phyloP scores from a whole-genome alignment of 2,329 filamentous ascomycete species.

The Alternaria brassicicola region DNA sequence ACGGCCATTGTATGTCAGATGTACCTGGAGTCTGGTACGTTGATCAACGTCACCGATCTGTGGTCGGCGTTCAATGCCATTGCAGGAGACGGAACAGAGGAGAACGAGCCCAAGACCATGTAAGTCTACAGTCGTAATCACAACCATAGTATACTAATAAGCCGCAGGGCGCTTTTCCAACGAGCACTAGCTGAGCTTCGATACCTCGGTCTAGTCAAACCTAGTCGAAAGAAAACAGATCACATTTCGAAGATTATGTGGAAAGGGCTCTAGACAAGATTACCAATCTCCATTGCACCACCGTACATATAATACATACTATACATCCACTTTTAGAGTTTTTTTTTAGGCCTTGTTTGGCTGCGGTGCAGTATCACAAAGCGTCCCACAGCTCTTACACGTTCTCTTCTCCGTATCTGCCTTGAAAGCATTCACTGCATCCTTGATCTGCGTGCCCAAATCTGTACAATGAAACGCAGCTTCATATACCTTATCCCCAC shows the following conservation, averaged over 20 bases:
- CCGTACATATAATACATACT: conserved; percentile 18
- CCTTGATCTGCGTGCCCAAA: conserved; percentile 92
- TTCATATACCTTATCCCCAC: conserved; percentile 79
- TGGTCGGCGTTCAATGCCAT: conserved; percentile 77
- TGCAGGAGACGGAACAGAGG: conserved; percentile 58
- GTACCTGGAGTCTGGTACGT: conserved; percentile 75
- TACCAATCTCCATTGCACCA: neutral
- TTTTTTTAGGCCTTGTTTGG: conserved; percentile 22
- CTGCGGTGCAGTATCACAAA: conserved; percentile 73
- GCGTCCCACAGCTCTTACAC: conserved; percentile 75
- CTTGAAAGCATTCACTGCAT: conserved; percentile 82
- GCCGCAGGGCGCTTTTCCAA: conserved; percentile 74
- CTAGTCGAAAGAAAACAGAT: conserved; percentile 88
- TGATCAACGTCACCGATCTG: conserved; percentile 80
- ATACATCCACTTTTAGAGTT: neutral
- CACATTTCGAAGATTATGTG: conserved; percentile 84
- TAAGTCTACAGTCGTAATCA: conserved; percentile 31
- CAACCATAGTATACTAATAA: conserved; percentile 1
- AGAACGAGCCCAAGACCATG: conserved; percentile 56
- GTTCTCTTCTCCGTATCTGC: conserved; percentile 70
- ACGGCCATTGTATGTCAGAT: conserved; percentile 78
- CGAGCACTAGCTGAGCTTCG: conserved; percentile 82
- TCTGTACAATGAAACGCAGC: conserved; percentile 86
- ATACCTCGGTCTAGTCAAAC: conserved; percentile 84
- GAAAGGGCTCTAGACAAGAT: conserved; percentile 68